Evolutionary conservation across 345 rosid genomes (phyloP), one percentile per base, ranked within the genome.

Genomic region (Abelmoschus esculentus): DNA sequence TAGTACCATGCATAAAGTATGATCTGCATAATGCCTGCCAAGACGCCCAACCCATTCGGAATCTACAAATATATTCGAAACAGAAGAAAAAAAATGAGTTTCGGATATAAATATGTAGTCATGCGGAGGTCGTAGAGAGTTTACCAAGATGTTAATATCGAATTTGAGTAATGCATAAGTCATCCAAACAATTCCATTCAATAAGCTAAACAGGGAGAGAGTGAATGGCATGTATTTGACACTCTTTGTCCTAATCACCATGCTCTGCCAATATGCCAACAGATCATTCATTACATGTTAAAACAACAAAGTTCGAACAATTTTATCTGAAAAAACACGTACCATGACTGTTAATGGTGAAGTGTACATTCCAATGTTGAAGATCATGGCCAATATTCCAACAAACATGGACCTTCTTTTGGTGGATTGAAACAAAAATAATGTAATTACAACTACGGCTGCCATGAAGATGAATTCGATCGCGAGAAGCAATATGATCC

Each of bases 201-300:
- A 56, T 3, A 88, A 71, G 77, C 72, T 85, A 40, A 88, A 80
- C 1, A 89, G 32, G 4, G 98, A 83, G 3, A 92, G 75, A 44
- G 19, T 63, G 73, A 92, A 76, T 0, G 98, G 98, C 98, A 92
- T 87, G 87, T 82, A 92, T 84, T 88, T 88, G 40, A 92, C 96
- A 60, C 98, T 92, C 86, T 82, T 92, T 47, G 96, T 83, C 77
- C 50, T 65, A 69, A 89, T 85, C 65, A 89, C 98, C 77, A 66
- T 75, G 70, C 31, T 74, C 96, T 90, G 83, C 57, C 54, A 62
- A 44, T 22, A 62, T 4, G 18, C 9, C 46, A 3, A 44, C 6
- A 15, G n/a, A 49, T 49, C 53, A 49, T 49, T 49, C 53, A 49
- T 49, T 15, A 49, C 1, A 49, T 14, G 7, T 49, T 5, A 49